A percentile compares a stretch with the other conserved stretches of the same genome.
Conservation (phyloP, 352 stramenopile species). For the Globisporangium yorkense region DNA sequence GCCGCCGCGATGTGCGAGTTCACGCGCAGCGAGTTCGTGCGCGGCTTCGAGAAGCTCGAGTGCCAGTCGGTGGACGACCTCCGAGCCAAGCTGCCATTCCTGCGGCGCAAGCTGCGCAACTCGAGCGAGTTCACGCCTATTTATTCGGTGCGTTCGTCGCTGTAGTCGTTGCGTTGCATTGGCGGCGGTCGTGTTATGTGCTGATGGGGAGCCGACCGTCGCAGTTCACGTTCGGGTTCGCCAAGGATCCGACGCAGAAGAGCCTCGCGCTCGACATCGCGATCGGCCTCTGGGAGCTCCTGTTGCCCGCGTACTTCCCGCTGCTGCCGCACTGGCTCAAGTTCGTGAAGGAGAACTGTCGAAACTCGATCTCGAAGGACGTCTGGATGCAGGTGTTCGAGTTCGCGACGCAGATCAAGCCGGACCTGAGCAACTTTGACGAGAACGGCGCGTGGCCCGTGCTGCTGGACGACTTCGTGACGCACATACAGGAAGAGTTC, state of each 20-base stretch:
- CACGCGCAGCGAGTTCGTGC: constrained; percentile 63
- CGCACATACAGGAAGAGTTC: constrained; percentile 57
- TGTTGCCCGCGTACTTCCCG: constrained; percentile 61
- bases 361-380: constrained; percentile 80
- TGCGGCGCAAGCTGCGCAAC: constrained; percentile 47
- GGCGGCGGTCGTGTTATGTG: too few species aligned
- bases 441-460: constrained; percentile 85
- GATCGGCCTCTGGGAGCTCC: constrained; percentile 60
- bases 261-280: constrained; percentile 72
- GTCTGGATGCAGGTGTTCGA: constrained; percentile 84
- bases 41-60: constrained; percentile 62
- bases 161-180: neutral
- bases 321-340: constrained; percentile 62
- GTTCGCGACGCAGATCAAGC: constrained; percentile 67
- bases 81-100: constrained; percentile 33
- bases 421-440: constrained; percentile 80
- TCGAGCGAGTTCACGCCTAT: constrained; percentile 56
- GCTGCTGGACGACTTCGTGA: constrained; percentile 80
- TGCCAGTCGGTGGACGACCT: constrained; percentile 57
- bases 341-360: constrained; percentile 57
- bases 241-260: constrained; percentile 81
- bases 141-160: constrained; percentile 58
- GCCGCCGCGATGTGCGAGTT: constrained; percentile 75
- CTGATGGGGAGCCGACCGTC: neutral
- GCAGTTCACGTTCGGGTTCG: constrained; percentile 79